Evolutionary conservation across 352 stramenopile species (phyloP), one percentile per base, ranked within the genome.

Genomic region (Pythium oligandrum): DNA sequence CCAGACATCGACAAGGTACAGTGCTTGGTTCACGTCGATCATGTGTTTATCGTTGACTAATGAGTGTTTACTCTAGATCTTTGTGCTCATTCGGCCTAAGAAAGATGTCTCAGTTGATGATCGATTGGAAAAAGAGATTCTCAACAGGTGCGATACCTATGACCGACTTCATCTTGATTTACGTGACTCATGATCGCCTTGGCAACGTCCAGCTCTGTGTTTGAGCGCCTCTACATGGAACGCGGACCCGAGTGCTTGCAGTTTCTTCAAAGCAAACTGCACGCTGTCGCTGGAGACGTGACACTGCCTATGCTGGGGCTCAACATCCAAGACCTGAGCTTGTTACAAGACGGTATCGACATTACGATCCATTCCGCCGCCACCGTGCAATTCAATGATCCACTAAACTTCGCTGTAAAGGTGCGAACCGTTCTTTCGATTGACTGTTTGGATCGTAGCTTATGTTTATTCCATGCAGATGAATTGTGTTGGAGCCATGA

Each of bases 371-470:
- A 95, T 63, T 93, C 81, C 11, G 86, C 83, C 6, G 86, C 86
- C 6, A 91, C 82, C 0, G 83, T 95, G 34, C 80, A 88, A 51
- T 95, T 95, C 70, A 79, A 90, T 59, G 86, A 95, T 40, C 82
- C 82, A 5, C 75, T 95, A 3, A 78, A 94, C n/a, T 71, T 90
- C 36, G 86, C 86, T 3, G 69, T 93, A 11, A 78, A 90, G 44
- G 59, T 68, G 56, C 1, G 50, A n/a, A 10, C 11, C 7, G 12
- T 12, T 42, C 12, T 36, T 35, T 26, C 26, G 2, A 8, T 31
- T 6, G 17, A 38, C 8, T 6, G 8, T 53, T 4, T 4, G 10
- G 12, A 4, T 4, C 7, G 40, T 43, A 31, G 10, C 9, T 2
- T 11, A 37, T 40, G 6, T n/a, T 11, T 11, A 5, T 32, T 7